These are phyloP conservation scores for Aspergillus nanangensis DNA, from an alignment of 495 filamentous ascomycete genomes.

Conservation along the genomic window DNA sequence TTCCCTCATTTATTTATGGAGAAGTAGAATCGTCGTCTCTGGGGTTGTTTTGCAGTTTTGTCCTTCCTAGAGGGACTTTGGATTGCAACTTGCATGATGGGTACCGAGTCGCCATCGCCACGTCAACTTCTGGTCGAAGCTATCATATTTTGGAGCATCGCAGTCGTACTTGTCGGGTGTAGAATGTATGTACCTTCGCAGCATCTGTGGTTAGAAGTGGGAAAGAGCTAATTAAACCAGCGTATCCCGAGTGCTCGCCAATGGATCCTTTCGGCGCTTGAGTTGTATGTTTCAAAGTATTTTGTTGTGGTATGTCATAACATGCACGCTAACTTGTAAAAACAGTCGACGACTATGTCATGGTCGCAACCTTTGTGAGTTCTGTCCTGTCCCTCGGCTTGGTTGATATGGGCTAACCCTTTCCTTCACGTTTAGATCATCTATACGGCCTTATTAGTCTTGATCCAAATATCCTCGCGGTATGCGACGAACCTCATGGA, in stretches of 20 bases:
- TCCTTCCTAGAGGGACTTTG: not conserved
- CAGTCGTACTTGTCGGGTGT: not conserved
- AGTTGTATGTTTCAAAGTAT: not conserved
- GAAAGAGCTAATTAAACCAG: constrained; percentile 20
- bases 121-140: not conserved
- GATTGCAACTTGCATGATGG: not conserved
- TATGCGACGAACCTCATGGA: constrained; percentile 57
- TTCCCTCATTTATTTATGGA: not conserved
- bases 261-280: not conserved
- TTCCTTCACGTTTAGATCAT: constrained; percentile 26
- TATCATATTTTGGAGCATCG: not conserved
- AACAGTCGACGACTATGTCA: constrained; percentile 52
- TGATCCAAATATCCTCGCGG: constrained; percentile 53
- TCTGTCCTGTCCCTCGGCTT: too few species aligned
- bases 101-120: not conserved
- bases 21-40: not conserved
- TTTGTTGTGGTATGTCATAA: too few species aligned
- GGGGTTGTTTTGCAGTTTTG: not conserved
- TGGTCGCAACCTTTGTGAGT: constrained; percentile 50
- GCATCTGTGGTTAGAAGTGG: too few species aligned
- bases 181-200: not conserved
- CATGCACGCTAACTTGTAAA: not conserved
- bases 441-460: constrained; percentile 50
- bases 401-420: too few species aligned
- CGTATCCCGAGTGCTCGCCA: not conserved